Conservation (phyloP, 768 basidiomycete species). For the Termitomyces sp. region DNA sequence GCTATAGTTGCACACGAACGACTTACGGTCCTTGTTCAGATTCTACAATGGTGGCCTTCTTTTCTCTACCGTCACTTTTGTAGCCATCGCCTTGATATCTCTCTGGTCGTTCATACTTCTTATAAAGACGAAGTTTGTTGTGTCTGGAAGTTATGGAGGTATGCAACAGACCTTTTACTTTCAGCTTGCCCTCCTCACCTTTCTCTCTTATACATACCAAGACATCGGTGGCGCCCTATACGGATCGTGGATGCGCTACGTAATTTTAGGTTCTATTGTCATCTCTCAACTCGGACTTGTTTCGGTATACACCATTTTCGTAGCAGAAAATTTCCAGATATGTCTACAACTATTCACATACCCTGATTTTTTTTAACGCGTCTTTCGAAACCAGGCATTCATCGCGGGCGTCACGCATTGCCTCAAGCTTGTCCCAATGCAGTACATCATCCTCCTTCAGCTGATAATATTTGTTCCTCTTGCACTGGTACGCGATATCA, state of each 20-base stretch:
- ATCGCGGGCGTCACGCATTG: constrained; percentile 78
- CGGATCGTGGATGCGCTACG: constrained; percentile 88
- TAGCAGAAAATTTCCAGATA: constrained; percentile 80
- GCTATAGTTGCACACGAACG: not conserved
- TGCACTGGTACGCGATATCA: constrained; percentile 87
- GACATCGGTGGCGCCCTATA: constrained; percentile 93
- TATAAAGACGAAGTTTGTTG: constrained; percentile 79
- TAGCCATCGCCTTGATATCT: constrained; percentile 80
- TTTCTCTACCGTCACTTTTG: constrained; percentile 76
- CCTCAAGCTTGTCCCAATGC: constrained; percentile 55
- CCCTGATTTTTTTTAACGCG: not conserved
- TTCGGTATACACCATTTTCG: constrained; percentile 91
- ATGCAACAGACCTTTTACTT: constrained; percentile 19
- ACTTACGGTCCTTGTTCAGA: constrained; percentile 28
- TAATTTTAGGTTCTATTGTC: constrained; percentile 82
- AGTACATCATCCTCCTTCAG: constrained; percentile 81
- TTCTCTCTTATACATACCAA: constrained; percentile 21
- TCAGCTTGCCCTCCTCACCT: not conserved
- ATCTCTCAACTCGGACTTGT: constrained; percentile 90
- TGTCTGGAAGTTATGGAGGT: constrained; percentile 94
- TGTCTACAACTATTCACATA: not conserved
- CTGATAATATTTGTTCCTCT: constrained; percentile 85
- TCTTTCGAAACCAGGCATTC: constrained; percentile 55
- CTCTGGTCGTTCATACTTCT: constrained; percentile 92
- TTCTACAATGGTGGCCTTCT: constrained; percentile 95